A percentile compares a stretch with the other conserved stretches of the same genome.
phyloP scores from a whole-genome alignment of 176 grass and related monocot genomes.

The Aegilops speltoides region DNA sequence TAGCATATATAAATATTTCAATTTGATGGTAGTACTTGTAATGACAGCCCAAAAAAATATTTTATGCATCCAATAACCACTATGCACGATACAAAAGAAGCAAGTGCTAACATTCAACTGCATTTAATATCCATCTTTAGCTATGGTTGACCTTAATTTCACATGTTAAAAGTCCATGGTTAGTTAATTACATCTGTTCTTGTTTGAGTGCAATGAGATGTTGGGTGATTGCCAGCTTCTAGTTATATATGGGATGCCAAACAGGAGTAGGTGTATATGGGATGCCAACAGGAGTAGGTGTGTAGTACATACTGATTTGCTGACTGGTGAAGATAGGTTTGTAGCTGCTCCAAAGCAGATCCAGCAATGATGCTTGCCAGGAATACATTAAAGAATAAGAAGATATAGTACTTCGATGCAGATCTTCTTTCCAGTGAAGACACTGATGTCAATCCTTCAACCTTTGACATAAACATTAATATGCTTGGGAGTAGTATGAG shows the following conservation, averaged over 20 bases:
- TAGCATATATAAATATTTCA: not conserved
- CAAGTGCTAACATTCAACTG: not conserved
- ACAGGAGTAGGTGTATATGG: conserved; percentile 1
- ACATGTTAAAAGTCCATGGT: not conserved
- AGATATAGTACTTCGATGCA: conserved; percentile 89
- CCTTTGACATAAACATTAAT: conserved; percentile 99
- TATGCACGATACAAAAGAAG: not conserved
- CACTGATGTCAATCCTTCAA: conserved; percentile 80
- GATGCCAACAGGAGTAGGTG: conserved; percentile 14
- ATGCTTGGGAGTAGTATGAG: conserved; percentile 93
- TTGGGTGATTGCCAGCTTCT: not conserved
- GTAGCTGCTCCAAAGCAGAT: conserved; percentile 85
- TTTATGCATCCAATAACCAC: not conserved
- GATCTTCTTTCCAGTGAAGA: conserved; percentile 88
- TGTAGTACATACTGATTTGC: conserved; percentile 78
- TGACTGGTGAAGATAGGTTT: conserved; percentile 72
- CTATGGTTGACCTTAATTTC: not conserved
- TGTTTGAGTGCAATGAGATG: conserved; percentile 7
- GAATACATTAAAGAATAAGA: conserved; percentile 92
- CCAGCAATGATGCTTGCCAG: conserved; percentile 73
- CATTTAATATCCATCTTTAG: conserved; percentile 10
- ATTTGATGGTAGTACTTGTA: not conserved
- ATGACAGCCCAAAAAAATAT: not conserved
- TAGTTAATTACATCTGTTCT: not conserved
- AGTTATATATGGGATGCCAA: conserved; percentile 8